phyloP scores from a whole-genome alignment of 1,139 yeast species.

The Starmera stellimalicola region DNA sequence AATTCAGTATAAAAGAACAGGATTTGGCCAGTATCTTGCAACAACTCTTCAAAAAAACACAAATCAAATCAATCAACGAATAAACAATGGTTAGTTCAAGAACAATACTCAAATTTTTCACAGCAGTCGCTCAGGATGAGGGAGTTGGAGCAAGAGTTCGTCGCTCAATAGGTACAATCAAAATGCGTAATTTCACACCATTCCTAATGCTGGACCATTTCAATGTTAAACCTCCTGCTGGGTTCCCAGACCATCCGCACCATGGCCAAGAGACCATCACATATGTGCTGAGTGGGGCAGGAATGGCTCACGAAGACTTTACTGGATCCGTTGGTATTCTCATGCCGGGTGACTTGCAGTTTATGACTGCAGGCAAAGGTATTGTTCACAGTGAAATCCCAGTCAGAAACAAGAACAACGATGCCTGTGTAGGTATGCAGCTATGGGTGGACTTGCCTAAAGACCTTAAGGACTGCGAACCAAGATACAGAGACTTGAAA shows the following conservation, averaged over 20 bases:
- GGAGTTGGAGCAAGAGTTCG: constrained; percentile 85
- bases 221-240: constrained; percentile 50
- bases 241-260: constrained; percentile 92
- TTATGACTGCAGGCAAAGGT: constrained; percentile 93
- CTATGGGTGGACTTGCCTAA: constrained; percentile 88
- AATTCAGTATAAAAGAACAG: not conserved
- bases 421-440: constrained; percentile 64
- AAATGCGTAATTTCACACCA: constrained; percentile 68
- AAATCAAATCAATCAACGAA: not conserved
- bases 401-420: constrained; percentile 47
- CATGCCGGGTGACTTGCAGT: constrained; percentile 81
- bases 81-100: constrained; percentile 17
- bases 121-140: constrained; percentile 70
- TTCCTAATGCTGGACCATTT: constrained; percentile 83
- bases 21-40: not conserved
- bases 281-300: constrained; percentile 57
- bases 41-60: not conserved
- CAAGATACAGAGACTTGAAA: constrained; percentile 74
- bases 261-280: constrained; percentile 88
- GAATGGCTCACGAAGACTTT: constrained; percentile 86
- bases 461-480: constrained; percentile 55
- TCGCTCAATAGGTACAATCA: constrained; percentile 66
- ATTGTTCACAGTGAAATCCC: constrained; percentile 86
- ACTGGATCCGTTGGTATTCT: constrained; percentile 76
- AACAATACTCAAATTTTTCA: constrained; percentile 45